These are phyloP conservation scores for Pulveroboletus sp. DNA, from an alignment of 1,284 basidiomycete genomes.

Conservation along the genomic window DNA sequence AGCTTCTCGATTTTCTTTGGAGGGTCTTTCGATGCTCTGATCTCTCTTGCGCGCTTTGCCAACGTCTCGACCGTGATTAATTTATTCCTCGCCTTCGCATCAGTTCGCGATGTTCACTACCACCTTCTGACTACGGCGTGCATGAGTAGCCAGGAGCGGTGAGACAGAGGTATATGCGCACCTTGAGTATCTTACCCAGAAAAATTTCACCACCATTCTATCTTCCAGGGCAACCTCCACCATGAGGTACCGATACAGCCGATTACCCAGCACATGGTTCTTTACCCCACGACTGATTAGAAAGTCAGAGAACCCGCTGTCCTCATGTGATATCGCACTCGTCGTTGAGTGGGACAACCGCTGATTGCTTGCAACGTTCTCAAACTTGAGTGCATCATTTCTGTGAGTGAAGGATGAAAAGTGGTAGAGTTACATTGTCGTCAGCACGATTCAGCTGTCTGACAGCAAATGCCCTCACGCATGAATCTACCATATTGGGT, in stretches of 20 bases:
- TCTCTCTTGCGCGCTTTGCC: slow-evolving; percentile 80
- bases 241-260: slow-evolving; percentile 96
- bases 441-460: slow-evolving; percentile 88
- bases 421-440: slow-evolving; percentile 70
- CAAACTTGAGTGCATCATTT: background rate
- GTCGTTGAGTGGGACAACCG: slow-evolving; percentile 61
- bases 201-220: slow-evolving; percentile 38
- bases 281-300: slow-evolving; percentile 64
- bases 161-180: slow-evolving; percentile 31
- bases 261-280: slow-evolving; percentile 85
- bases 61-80: slow-evolving; percentile 74
- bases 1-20: slow-evolving; percentile 98
- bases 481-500: slow-evolving; percentile 84
- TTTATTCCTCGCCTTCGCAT: slow-evolving; percentile 74
- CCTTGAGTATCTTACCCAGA: slow-evolving; percentile 83
- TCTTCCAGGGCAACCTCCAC: slow-evolving; percentile 58
- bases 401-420: slow-evolving; percentile 7
- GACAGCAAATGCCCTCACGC: slow-evolving; percentile 93
- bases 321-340: slow-evolving; percentile 74
- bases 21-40: slow-evolving; percentile 88
- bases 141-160: slow-evolving; percentile 5
- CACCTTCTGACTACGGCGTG: slow-evolving; percentile 57
- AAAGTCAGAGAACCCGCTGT: slow-evolving; percentile 87
- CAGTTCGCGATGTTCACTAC: slow-evolving; percentile 74
- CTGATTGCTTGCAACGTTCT: slow-evolving; percentile 58